Percentiles rank a stretch among this genome's conserved stretches.
phyloP scores from a whole-genome alignment of 2,329 filamentous ascomycete genomes.

The Pseudogymnoascus sp. region DNA sequence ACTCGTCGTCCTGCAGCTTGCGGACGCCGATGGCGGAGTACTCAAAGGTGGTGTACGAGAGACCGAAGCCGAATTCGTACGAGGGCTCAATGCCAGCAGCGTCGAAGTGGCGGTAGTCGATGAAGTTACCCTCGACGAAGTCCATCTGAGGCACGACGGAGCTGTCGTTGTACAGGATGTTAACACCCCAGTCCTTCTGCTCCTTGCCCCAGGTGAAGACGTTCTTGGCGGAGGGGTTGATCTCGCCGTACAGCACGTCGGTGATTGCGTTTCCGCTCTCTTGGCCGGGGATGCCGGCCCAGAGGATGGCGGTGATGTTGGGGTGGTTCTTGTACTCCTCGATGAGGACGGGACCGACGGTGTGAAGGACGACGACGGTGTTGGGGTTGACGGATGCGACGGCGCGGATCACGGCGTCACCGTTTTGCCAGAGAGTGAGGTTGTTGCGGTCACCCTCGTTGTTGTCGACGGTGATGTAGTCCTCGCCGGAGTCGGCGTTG shows the following conservation, averaged over 20 bases:
- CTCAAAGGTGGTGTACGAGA: constrained; percentile 72
- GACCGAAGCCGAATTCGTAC: constrained; percentile 74
- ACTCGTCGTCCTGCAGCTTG: constrained; percentile 17
- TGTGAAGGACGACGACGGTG: constrained; percentile 88
- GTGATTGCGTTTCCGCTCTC: constrained; percentile 72
- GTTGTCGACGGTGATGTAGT: constrained; percentile 72
- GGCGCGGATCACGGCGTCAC: constrained; percentile 72
- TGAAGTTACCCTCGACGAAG: constrained; percentile 71
- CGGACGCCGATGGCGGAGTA: constrained; percentile 57
- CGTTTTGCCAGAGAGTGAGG: constrained; percentile 78
- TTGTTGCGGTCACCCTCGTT: constrained; percentile 89
- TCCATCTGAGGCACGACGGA: constrained; percentile 58
- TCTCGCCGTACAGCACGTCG: constrained; percentile 74
- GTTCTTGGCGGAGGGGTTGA: constrained; percentile 68
- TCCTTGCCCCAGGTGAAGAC: constrained; percentile 70
- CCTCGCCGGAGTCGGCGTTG: constrained; percentile 80
- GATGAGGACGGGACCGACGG: constrained; percentile 69
- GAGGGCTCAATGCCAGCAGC: constrained; percentile 44
- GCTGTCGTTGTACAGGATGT: constrained; percentile 32
- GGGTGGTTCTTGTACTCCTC: constrained; percentile 65
- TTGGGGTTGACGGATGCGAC: constrained; percentile 73
- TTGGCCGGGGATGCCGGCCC: constrained; percentile 74
- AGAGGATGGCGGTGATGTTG: constrained; percentile 78
- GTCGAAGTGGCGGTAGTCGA: constrained; percentile 75
- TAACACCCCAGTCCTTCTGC: constrained; percentile 34